Percentiles rank a stretch among this genome's conserved stretches.
phyloP scores from a whole-genome alignment of 352 stramenopile genomes.

The Globisporangium solare region DNA sequence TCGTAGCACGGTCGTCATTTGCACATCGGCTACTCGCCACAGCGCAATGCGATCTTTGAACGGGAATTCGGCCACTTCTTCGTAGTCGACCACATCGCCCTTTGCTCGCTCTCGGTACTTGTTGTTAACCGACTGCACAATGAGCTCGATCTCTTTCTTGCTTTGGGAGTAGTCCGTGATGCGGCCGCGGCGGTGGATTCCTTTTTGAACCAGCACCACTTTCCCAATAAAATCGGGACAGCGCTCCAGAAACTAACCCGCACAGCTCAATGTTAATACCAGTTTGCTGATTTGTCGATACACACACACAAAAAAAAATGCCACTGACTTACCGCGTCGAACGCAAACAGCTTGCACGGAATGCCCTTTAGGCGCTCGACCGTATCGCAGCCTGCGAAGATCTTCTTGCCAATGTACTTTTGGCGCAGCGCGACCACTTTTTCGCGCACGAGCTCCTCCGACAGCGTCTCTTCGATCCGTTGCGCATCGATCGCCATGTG shows the following conservation, averaged over 20 bases:
- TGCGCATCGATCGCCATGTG: slow-evolving; percentile 81
- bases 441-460: slow-evolving; percentile 36
- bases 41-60: slow-evolving; percentile 69
- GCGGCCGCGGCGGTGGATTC: slow-evolving; percentile 77
- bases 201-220: slow-evolving; percentile 78
- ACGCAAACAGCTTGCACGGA: slow-evolving; percentile 95
- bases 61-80: slow-evolving; percentile 67
- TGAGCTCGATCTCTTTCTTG: slow-evolving; percentile 90
- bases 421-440: slow-evolving; percentile 52
- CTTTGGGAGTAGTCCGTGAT: slow-evolving; percentile 93
- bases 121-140: slow-evolving; percentile 91
- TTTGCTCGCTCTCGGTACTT: slow-evolving; percentile 63
- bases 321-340: slow-evolving; percentile 57
- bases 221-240: slow-evolving; percentile 81
- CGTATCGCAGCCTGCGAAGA: slow-evolving; percentile 92
- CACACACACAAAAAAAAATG: background rate
- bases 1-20: slow-evolving; percentile 69
- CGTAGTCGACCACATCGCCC: slow-evolving; percentile 65
- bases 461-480: slow-evolving; percentile 52
- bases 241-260: slow-evolving; percentile 77
- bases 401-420: slow-evolving; percentile 66
- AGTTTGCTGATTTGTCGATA: no score
- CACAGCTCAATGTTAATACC: background rate
- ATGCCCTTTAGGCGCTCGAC: slow-evolving; percentile 96
- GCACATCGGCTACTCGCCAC: slow-evolving; percentile 71